phyloP scores from a whole-genome alignment of 768 basidiomycete species.

The Boletus fagicola region DNA sequence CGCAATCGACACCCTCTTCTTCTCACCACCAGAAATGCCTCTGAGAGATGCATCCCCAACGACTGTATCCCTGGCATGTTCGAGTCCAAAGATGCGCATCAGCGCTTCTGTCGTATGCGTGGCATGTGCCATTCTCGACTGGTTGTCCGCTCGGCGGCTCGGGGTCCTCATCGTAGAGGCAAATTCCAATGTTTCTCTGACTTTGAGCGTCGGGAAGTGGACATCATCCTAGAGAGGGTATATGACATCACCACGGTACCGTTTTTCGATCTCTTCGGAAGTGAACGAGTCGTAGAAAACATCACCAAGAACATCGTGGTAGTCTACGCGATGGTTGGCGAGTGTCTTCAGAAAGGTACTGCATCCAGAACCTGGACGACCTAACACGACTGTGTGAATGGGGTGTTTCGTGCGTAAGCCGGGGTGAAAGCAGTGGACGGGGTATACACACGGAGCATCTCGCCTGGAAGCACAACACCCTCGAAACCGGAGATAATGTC shows the following conservation, averaged over 20 bases:
- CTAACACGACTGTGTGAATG: constrained; percentile 63
- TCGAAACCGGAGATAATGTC: constrained; percentile 64
- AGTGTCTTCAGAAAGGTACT: constrained; percentile 51
- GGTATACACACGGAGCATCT: constrained; percentile 66
- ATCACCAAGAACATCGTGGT: constrained; percentile 39
- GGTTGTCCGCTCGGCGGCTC: constrained; percentile 21
- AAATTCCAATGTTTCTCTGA: constrained; percentile 48
- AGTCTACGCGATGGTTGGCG: constrained; percentile 44
- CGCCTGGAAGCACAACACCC: constrained; percentile 63
- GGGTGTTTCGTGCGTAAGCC: not conserved
- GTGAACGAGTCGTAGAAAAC: constrained; percentile 48
- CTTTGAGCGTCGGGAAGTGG: constrained; percentile 39
- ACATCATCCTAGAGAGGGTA: constrained; percentile 36
- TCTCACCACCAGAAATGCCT: constrained; percentile 76
- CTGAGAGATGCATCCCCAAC: constrained; percentile 77
- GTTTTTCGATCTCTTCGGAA: constrained; percentile 41
- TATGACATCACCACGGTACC: constrained; percentile 47
- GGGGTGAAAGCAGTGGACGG: constrained; percentile 9
- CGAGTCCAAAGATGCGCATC: constrained; percentile 71
- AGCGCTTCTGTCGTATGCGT: constrained; percentile 43
- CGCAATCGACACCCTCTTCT: constrained; percentile 81
- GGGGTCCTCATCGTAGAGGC: constrained; percentile 51
- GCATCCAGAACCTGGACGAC: constrained; percentile 70
- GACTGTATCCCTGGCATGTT: constrained; percentile 66
- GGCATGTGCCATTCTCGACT: constrained; percentile 31